These are phyloP conservation scores for Platanus orientalis DNA, from an alignment of 164 flowering plant species.

Conservation along the genomic window DNA sequence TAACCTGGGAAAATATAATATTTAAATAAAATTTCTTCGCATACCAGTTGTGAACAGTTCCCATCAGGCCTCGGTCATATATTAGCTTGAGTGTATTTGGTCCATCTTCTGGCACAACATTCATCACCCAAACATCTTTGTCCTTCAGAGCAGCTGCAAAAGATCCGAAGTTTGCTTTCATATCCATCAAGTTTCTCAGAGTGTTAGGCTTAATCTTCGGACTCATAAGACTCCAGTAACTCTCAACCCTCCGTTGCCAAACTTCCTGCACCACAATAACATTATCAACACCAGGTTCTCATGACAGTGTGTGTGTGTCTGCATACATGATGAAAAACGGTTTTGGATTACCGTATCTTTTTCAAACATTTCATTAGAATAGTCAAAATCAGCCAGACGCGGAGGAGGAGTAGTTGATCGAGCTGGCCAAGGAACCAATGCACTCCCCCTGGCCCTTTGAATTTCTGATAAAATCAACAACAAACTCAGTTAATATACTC, in stretches of 20 bases:
- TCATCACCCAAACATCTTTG: slow-evolving; percentile 93
- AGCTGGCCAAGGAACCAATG: slow-evolving; percentile 89
- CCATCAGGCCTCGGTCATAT: slow-evolving; percentile 85
- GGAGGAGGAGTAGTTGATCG: slow-evolving; percentile 77
- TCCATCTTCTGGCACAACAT: slow-evolving; percentile 84
- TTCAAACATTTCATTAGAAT: slow-evolving; percentile 57
- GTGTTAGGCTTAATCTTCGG: slow-evolving; percentile 50
- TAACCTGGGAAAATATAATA: too few species aligned
- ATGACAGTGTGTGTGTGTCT: neutral
- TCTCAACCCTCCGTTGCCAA: slow-evolving; percentile 65
- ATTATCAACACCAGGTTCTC: neutral
- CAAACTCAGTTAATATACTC: neutral
- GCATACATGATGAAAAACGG: neutral
- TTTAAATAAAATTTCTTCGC: neutral
- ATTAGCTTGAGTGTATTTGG: slow-evolving; percentile 78
- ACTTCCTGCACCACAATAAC: slow-evolving; percentile 44
- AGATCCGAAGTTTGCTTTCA: slow-evolving; percentile 87
- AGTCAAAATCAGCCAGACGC: slow-evolving; percentile 80
- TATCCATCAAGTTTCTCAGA: slow-evolving; percentile 80
- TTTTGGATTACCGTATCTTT: slow-evolving; percentile 67
- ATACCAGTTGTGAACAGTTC: slow-evolving; percentile 75
- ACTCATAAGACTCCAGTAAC: slow-evolving; percentile 62
- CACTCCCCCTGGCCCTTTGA: slow-evolving; percentile 59
- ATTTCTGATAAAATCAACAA: slow-evolving; percentile 36
- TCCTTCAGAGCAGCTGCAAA: slow-evolving; percentile 79